Evolutionary conservation across 768 basidiomycete genomes (phyloP).

Genomic region (Austroboletus eburneus): DNA sequence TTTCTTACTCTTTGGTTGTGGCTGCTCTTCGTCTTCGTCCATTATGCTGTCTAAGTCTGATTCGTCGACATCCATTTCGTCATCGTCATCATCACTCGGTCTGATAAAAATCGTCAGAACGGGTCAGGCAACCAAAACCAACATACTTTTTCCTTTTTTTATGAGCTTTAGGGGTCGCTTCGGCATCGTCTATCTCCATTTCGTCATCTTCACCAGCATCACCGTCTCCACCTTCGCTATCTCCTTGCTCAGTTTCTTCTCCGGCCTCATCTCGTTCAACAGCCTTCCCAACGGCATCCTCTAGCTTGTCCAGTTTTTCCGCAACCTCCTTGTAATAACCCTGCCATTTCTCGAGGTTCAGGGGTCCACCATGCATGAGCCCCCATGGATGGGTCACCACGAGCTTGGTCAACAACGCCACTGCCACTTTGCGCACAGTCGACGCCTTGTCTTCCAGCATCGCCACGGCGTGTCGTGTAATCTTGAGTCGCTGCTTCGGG

Average conservation of each 20-base stretch:
- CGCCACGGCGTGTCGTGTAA: slow-evolving; percentile 71
- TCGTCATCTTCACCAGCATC: slow-evolving; percentile 33
- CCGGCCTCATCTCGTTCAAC: slow-evolving; percentile 42
- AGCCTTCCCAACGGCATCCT: slow-evolving; percentile 61
- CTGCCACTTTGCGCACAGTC: slow-evolving; percentile 81
- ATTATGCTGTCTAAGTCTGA: slow-evolving; percentile 35
- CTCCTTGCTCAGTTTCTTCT: slow-evolving; percentile 35
- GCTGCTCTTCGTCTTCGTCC: slow-evolving; percentile 36
- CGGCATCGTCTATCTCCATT: slow-evolving; percentile 23
- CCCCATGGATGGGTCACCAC: slow-evolving; percentile 88
- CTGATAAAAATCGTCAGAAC: slow-evolving; percentile 13
- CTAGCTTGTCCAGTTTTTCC: slow-evolving; percentile 65
- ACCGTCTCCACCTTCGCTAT: slow-evolving; percentile 32
- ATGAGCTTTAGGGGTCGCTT: slow-evolving; percentile 25
- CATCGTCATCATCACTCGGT: slow-evolving; percentile 30
- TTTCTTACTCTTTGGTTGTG: slow-evolving; percentile 37
- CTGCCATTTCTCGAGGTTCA: slow-evolving; percentile 72
- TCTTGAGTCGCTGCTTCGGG: slow-evolving; percentile 76
- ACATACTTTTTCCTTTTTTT: slow-evolving; percentile 31
- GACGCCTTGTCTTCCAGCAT: slow-evolving; percentile 89
- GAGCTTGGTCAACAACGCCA: slow-evolving; percentile 68
- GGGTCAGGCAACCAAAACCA: background rate
- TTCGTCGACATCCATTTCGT: slow-evolving; percentile 59
- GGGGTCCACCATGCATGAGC: slow-evolving; percentile 73
- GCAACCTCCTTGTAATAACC: slow-evolving; percentile 59